phyloP scores from a whole-genome alignment of 495 filamentous ascomycete genomes.

The Astrocystis sublimbata region DNA sequence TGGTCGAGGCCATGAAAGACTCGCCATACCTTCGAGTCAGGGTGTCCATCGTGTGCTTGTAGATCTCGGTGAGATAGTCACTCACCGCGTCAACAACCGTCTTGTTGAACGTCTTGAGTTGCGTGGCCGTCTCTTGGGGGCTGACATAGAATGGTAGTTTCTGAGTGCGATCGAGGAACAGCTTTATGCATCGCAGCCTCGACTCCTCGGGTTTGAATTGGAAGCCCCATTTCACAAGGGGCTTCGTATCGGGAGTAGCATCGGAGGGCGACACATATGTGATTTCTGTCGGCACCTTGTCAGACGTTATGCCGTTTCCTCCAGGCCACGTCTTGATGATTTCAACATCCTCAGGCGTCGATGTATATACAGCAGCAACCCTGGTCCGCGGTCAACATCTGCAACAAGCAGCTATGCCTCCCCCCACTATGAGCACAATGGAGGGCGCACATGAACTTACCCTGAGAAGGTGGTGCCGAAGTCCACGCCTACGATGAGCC shows the following conservation, averaged over 20 bases:
- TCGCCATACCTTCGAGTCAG: slow-evolving; percentile 64
- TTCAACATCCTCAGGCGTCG: slow-evolving; percentile 73
- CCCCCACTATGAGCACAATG: neutral
- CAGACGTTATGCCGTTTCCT: slow-evolving; percentile 69
- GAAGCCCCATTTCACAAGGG: slow-evolving; percentile 69
- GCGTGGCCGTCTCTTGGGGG: slow-evolving; percentile 70
- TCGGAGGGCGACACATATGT: slow-evolving; percentile 50
- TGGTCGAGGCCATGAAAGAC: slow-evolving; percentile 61
- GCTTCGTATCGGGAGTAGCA: slow-evolving; percentile 34
- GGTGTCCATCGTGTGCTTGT: slow-evolving; percentile 72
- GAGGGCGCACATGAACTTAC: slow-evolving; percentile 42
- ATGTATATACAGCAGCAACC: slow-evolving; percentile 73
- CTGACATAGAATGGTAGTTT: slow-evolving; percentile 76
- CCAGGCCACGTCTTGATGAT: slow-evolving; percentile 83
- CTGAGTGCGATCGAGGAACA: slow-evolving; percentile 76
- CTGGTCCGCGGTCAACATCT: slow-evolving; percentile 37
- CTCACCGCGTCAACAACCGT: slow-evolving; percentile 61
- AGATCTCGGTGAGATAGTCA: slow-evolving; percentile 69
- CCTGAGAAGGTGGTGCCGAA: slow-evolving; percentile 73
- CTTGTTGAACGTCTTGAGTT: slow-evolving; percentile 64
- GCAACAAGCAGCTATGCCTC: neutral
- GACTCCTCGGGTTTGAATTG: slow-evolving; percentile 74
- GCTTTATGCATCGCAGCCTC: slow-evolving; percentile 74
- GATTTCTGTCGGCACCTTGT: slow-evolving; percentile 67
- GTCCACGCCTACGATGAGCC: slow-evolving; percentile 66